Percentiles rank a stretch among this genome's conserved stretches.
phyloP scores from a whole-genome alignment of 2,329 filamentous ascomycete species.

The Knoxdaviesia capensis region DNA sequence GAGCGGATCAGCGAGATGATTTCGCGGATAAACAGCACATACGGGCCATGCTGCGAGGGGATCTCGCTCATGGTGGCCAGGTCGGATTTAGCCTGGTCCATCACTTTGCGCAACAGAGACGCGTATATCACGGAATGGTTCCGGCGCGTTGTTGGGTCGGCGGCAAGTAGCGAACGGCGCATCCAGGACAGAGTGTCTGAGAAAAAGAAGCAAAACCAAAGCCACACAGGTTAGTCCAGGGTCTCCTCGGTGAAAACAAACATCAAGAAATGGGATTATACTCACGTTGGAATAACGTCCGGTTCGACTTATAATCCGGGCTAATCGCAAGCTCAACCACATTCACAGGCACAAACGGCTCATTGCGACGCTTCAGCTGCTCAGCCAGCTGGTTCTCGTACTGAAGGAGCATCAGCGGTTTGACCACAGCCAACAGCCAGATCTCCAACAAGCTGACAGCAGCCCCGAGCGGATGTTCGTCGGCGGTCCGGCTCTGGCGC shows the following conservation, averaged over 20 bases:
- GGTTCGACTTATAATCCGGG: slow-evolving; percentile 27
- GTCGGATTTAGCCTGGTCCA: slow-evolving; percentile 34
- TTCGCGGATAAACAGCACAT: slow-evolving; percentile 29
- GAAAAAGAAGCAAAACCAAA: too few relatives aligned
- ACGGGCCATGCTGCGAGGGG: slow-evolving; percentile 19
- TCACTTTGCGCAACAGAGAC: slow-evolving; percentile 18
- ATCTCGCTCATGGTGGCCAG: slow-evolving; percentile 17
- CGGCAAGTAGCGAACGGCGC: slow-evolving; percentile 20
- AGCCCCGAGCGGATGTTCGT: slow-evolving; percentile 15
- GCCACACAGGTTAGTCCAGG: not conserved
- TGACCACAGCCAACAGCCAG: slow-evolving; percentile 31
- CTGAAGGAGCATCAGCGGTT: slow-evolving; percentile 22
- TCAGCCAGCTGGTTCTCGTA: slow-evolving; percentile 30
- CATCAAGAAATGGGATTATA: not conserved
- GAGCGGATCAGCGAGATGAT: slow-evolving; percentile 33
- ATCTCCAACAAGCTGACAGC: slow-evolving; percentile 25
- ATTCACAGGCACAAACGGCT: slow-evolving; percentile 22
- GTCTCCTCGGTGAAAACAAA: not conserved
- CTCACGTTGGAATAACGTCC: slow-evolving; percentile 26
- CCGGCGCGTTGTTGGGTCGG: too few relatives aligned
- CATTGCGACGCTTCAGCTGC: slow-evolving; percentile 19
- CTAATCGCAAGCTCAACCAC: slow-evolving; percentile 13
- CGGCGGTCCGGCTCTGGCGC: slow-evolving; percentile 23
- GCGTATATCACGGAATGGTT: too few relatives aligned
- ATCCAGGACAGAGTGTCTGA: slow-evolving; percentile 23